These are phyloP conservation scores for Serendipita sp. DNA, from an alignment of 768 basidiomycete genomes.

Conservation along the genomic window DNA sequence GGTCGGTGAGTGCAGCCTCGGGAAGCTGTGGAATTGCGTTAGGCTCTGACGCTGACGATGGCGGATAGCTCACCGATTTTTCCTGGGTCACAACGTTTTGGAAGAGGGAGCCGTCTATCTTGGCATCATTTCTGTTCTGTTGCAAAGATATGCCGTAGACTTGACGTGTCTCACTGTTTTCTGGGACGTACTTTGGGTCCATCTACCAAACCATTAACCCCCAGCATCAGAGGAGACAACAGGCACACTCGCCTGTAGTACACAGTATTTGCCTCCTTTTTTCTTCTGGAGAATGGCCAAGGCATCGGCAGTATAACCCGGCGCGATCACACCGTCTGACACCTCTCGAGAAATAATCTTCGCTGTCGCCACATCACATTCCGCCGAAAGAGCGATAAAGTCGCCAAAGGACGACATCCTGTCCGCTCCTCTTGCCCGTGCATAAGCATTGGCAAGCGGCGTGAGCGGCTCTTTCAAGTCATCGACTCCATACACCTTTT, in stretches of 20 bases:
- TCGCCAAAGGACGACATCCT: constrained; percentile 99
- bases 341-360: constrained; percentile 97
- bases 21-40: constrained; percentile 38
- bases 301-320: constrained; percentile 76
- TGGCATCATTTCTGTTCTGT: constrained; percentile 79
- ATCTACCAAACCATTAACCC: constrained; percentile 37
- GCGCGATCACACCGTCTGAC: constrained; percentile 95
- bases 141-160: constrained; percentile 85
- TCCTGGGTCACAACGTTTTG: constrained; percentile 77
- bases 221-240: neutral
- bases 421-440: constrained; percentile 91
- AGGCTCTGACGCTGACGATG: neutral
- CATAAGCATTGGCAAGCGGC: constrained; percentile 81
- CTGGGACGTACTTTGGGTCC: constrained; percentile 66
- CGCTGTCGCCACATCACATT: constrained; percentile 87
- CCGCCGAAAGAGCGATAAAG: constrained; percentile 87
- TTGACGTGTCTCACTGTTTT: constrained; percentile 76
- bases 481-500: constrained; percentile 90
- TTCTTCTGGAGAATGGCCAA: constrained; percentile 85
- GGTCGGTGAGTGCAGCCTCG: constrained; percentile 58
- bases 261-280: constrained; percentile 97
- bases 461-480: constrained; percentile 84
- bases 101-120: constrained; percentile 69
- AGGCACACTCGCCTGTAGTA: constrained; percentile 51
- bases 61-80: constrained; percentile 45